Evolutionary conservation across 306 rosid species (phyloP).

Genomic region (Cucumis sativus): Cucumber_9930_V3 NC_026659.2:6671001-6671500

Average conservation of each 20-base stretch:
- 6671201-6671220: constrained; percentile 58
- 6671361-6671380: constrained; percentile 80
- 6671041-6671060: too few relatives aligned
- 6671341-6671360: constrained; percentile 79
- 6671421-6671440: constrained; percentile 48
- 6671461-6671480: constrained; percentile 57
- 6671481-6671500: constrained; percentile 38
- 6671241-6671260: constrained; percentile 84
- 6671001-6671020: too few relatives aligned
- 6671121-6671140: background rate
- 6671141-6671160: constrained; percentile 89
- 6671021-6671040: too few relatives aligned
- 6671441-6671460: constrained; percentile 39
- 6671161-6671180: constrained; percentile 59
- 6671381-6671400: constrained; percentile 68
- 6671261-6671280: constrained; percentile 66
- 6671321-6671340: constrained; percentile 48
- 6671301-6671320: constrained; percentile 45
- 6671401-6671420: constrained; percentile 77
- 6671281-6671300: constrained; percentile 78
- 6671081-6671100: too few relatives aligned
- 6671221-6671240: constrained; percentile 43
- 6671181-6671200: constrained; percentile 62
- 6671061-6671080: too few relatives aligned
- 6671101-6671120: too few relatives aligned